Base-by-base conservation (phyloP, 768 basidiomycete genomes). In the Podaxis rugospora region DNA sequence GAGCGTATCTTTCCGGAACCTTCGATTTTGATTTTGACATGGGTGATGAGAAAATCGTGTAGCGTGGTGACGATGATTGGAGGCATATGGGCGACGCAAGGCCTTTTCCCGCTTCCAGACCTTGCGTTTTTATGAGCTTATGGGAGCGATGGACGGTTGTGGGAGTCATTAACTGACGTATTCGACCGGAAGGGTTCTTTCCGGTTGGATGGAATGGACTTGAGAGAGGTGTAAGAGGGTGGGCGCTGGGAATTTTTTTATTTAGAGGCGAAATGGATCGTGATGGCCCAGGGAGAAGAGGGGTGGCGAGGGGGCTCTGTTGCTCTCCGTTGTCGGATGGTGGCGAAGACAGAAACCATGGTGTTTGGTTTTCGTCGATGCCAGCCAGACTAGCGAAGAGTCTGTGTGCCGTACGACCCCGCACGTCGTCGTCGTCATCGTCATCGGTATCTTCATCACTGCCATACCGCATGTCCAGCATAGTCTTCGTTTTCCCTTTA, bases 321-420 rank as follows among this genome's bases (percentile, higher is more conserved):
- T 55, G 62, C 13, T 57, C 63, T 13, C 49, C 55, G 25, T 66
- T 63, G 18, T 65, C 62, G 5, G 69, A 70, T 37, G 66, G 35
- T 64, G 70, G 68, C 1, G 72, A 71, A 11, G 69, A 67, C 6
- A 65, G 42, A 70, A 73, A 74, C 73, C 74, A 75, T 23, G 62
- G 61, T 56, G 73, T 70, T 59, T 74, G 70, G 53, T 72, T 71
- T 52, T 71, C 74, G 21, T 72, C 69, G 1, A 77, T 69, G 2
- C 75, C 74, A 2, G 77, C 75, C 10, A 74, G 69, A 1, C 68
- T 65, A 0, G 80, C 84, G 62, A 88, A 90, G 2, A 89, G 67
- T 3, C 68, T 61, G 64, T 87, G 81, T 0, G 87, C 86, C 5
- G 83, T 86, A 55, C 78, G 74, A 14, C 78, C 84, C 18, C 80